Conservation (phyloP, 1,284 basidiomycete genomes). For the Ustilago lituana region DNA sequence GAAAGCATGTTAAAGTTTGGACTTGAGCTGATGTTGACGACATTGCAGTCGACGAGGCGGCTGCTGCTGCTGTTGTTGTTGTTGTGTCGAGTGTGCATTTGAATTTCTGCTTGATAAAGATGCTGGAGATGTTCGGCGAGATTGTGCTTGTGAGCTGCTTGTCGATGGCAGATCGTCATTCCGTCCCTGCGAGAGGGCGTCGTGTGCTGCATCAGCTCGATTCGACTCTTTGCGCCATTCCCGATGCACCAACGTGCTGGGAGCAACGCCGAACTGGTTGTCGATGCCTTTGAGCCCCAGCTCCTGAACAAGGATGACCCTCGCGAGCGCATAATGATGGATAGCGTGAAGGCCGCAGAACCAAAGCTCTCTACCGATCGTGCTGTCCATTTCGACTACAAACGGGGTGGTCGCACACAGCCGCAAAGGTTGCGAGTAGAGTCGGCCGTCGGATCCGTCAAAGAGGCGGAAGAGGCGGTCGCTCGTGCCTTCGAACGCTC, state of each 20-base stretch:
- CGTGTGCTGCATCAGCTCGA: constrained; percentile 16
- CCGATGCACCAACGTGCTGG: constrained; percentile 55
- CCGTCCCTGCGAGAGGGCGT: constrained; percentile 13
- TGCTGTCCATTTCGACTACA: constrained; percentile 48
- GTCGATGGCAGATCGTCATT: constrained; percentile 7
- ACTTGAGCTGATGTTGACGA: constrained; percentile 14
- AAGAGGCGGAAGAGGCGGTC: constrained; percentile 37
- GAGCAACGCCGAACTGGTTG: constrained; percentile 61
- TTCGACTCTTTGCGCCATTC: constrained; percentile 41
- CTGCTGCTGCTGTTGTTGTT: background rate
- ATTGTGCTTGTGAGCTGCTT: background rate
- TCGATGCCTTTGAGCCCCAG: constrained; percentile 43
- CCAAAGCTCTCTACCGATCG: constrained; percentile 56
- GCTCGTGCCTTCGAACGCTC: constrained; percentile 40
- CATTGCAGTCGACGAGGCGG: background rate
- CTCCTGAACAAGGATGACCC: constrained; percentile 60
- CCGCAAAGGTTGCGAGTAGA: constrained; percentile 31
- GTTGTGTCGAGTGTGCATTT: background rate
- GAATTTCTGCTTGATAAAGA: constrained; percentile 8
- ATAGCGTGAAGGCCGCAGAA: constrained; percentile 61
- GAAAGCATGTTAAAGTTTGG: constrained; percentile 8
- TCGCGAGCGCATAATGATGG: constrained; percentile 62
- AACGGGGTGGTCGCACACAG: constrained; percentile 58
- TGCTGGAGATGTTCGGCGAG: background rate
- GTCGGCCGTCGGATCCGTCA: constrained; percentile 26